These are phyloP conservation scores for Fistulinella prunicolor DNA, from an alignment of 768 basidiomycete species.

Conservation along the genomic window DNA sequence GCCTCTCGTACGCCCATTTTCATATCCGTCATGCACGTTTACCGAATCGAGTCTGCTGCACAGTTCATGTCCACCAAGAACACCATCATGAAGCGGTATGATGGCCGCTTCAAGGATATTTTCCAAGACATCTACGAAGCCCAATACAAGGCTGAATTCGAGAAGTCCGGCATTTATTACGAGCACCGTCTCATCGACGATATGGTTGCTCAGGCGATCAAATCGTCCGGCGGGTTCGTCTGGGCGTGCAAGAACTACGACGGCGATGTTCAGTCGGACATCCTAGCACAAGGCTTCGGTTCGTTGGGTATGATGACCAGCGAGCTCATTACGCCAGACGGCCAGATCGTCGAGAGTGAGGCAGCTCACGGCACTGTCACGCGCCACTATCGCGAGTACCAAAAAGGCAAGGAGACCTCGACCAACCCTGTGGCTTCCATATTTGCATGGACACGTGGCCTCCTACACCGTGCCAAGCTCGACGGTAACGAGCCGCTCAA, in stretches of 20 bases:
- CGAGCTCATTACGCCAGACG: slow-evolving; percentile 94
- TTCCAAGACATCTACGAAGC: slow-evolving; percentile 94
- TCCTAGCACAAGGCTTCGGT: slow-evolving; percentile 97
- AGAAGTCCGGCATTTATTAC: slow-evolving; percentile 74
- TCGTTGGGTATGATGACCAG: slow-evolving; percentile 97
- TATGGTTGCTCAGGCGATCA: slow-evolving; percentile 98
- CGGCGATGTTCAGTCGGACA: slow-evolving; percentile 86
- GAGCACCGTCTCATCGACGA: slow-evolving; percentile 97
- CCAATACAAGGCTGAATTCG: slow-evolving; percentile 70
- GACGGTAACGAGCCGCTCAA: slow-evolving; percentile 76
- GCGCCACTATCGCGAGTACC: slow-evolving; percentile 94
- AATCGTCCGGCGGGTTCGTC: slow-evolving; percentile 90
- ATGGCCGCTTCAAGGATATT: slow-evolving; percentile 98
- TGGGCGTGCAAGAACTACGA: slow-evolving; percentile 80
- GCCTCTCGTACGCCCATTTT: slow-evolving; percentile 51
- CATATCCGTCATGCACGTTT: slow-evolving; percentile 7
- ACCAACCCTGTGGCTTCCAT: slow-evolving; percentile 99
- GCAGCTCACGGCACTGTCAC: slow-evolving; percentile 98
- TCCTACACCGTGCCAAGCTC: slow-evolving; percentile 89
- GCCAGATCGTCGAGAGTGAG: slow-evolving; percentile 88
- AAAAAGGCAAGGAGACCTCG: slow-evolving; percentile 96
- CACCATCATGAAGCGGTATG: slow-evolving; percentile 96
- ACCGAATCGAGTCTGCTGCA: background rate
- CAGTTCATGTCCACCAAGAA: slow-evolving; percentile 98
- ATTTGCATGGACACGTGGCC: slow-evolving; percentile 97